Percentiles rank a stretch among this genome's conserved stretches.
Evolutionary conservation across 805 yeast species (phyloP).

Genomic region (Candida morakotiae): DNA sequence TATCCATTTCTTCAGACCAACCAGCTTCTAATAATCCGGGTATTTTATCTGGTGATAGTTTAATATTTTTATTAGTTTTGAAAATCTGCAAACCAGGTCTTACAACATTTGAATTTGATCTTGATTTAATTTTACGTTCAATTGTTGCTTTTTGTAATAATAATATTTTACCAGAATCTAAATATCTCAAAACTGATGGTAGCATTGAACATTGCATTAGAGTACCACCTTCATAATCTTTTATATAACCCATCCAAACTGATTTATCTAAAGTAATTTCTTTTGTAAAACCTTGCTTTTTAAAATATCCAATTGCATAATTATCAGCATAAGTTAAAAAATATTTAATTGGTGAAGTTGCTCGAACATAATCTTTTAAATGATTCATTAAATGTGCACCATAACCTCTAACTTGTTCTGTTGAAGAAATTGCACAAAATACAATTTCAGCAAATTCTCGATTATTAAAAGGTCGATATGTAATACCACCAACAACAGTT

Average conservation of each 20-base stretch:
- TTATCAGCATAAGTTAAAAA: constrained; percentile 96
- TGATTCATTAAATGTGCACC: constrained; percentile 99
- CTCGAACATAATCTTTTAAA: constrained; percentile 88
- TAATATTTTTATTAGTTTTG: constrained; percentile 41
- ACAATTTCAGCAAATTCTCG: constrained; percentile 96
- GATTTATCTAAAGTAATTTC: constrained; percentile 82
- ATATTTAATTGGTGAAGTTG: constrained; percentile 79
- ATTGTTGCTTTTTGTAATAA: constrained; percentile 90
- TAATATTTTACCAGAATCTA: constrained; percentile 83
- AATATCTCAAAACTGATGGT: constrained; percentile 73
- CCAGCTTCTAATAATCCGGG: constrained; percentile 94
- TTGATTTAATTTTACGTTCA: constrained; percentile 71
- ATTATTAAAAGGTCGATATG: constrained; percentile 88
- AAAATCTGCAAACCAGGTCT: constrained; percentile 79
- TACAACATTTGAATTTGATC: constrained; percentile 75
- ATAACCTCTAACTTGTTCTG: constrained; percentile 97
- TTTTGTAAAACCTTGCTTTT: constrained; percentile 96
- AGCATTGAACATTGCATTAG: constrained; percentile 96
- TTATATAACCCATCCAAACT: constrained; percentile 97
- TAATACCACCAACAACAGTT: constrained; percentile 96
- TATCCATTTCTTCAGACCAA: constrained; percentile 98
- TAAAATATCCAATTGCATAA: constrained; percentile 97
- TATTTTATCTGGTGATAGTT: constrained; percentile 69
- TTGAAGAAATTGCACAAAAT: constrained; percentile 94
- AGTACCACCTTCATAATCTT: constrained; percentile 98